Evolutionary conservation across 2,329 filamentous ascomycete species (phyloP), one percentile per base, ranked within the genome.

Genomic region (Pseudonectria foliicola): DNA sequence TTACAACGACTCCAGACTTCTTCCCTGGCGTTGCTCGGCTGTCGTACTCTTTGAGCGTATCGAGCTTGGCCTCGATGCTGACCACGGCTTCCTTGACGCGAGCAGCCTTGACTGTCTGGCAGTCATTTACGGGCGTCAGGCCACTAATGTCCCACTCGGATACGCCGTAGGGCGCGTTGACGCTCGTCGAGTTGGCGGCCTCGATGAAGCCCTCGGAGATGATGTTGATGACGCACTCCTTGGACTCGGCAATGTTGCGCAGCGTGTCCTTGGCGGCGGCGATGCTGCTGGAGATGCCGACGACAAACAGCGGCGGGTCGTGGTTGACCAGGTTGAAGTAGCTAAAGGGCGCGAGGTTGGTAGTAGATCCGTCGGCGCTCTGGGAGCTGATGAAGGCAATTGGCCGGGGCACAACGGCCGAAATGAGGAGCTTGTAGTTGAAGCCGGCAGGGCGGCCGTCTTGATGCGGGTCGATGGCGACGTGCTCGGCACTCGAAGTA

Each of bases 361-460:
- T 68, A 45, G 44, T 68, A 24, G 52, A 60, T 14, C 84, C 85
- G 51, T 88, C 82, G 4, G 60, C 49, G 14, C 67, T 66, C 34
- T 61, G 56, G 8, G 77, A 76, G 40, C 70, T 75, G 23, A 80
- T 54, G 56, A 81, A 75, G 34, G 73, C 77, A 54, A 95, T 82
- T 10, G 90, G 90, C 10, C 90, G 77, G 1, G 90, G 90, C 12
- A 88, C 73, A 46, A 95, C 77, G 44, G 77, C 79, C 13, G 79
- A 85, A 60, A 95, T 94, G 42, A 95, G 69, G 11, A 95, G 75
- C 63, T 94, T 95, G 74, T 96, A 95, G 71, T 95, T 95, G 64
- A 75, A 78, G 2, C 68, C 63, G 0, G 76, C 63, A 0, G 78
- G 71, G 1, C 89, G 75, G 23, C 80, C 84, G 18, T 77, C 66